A percentile compares a stretch with the other conserved stretches of the same genome.
Evolutionary conservation across 75 land plant genomes (phyloP).

Genomic region (Adiantum capillusveneris): DNA sequence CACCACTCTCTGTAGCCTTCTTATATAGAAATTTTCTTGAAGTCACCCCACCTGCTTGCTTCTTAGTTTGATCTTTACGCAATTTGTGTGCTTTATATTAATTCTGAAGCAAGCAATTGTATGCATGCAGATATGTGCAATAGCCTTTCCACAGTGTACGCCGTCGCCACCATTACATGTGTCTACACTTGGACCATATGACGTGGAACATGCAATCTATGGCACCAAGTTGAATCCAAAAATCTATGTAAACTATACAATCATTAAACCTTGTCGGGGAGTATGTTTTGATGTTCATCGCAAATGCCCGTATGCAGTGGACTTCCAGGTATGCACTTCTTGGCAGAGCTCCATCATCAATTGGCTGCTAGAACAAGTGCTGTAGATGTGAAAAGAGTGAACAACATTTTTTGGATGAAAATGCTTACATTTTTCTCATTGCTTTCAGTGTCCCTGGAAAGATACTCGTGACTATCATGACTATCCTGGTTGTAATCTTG

Average conservation of each 20-base stretch:
- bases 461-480: slow-evolving; percentile 16
- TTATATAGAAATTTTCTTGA: too few species aligned
- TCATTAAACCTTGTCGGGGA: slow-evolving; percentile 16
- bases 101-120: slow-evolving; percentile 1
- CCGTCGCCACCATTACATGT: background rate
- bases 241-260: background rate
- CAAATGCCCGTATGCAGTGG: slow-evolving; percentile 1
- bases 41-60: too few species aligned
- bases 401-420: background rate
- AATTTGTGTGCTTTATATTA: background rate
- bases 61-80: too few species aligned
- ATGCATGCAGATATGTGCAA: slow-evolving; percentile 10
- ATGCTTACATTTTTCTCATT: background rate
- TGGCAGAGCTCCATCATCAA: too few species aligned
- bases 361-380: too few species aligned
- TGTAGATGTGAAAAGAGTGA: too few species aligned
- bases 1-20: too few species aligned
- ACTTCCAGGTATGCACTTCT: slow-evolving; percentile 7
- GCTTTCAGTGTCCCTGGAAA: slow-evolving; percentile 9
- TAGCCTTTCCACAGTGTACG: slow-evolving; percentile 12
- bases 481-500: slow-evolving; percentile 14
- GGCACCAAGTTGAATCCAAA: background rate
- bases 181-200: background rate
- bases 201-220: background rate
- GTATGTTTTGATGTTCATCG: slow-evolving; percentile 14